Conservation (phyloP, 1,139 yeast genomes). For the Debaryomyces sp. region DNA sequence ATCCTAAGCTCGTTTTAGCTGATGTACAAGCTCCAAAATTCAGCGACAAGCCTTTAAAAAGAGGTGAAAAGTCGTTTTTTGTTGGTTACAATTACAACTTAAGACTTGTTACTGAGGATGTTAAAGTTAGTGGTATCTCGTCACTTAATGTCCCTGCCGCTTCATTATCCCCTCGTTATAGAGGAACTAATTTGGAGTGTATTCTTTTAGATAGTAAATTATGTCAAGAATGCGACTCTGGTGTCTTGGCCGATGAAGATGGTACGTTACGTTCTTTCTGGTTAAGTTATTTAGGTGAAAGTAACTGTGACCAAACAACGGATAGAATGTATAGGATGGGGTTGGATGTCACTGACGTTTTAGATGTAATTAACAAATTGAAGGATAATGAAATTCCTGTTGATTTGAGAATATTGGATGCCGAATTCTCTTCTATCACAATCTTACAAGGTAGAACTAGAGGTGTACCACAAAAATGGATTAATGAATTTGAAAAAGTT, state of each 20-base stretch:
- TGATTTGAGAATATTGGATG: slow-evolving; percentile 68
- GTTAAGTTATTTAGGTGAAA: slow-evolving; percentile 81
- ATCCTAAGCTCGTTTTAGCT: slow-evolving; percentile 58
- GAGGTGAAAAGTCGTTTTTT: slow-evolving; percentile 77
- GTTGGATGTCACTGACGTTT: slow-evolving; percentile 70
- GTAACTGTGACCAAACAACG: slow-evolving; percentile 41
- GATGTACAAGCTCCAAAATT: slow-evolving; percentile 63
- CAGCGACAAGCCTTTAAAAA: slow-evolving; percentile 57
- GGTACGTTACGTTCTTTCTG: slow-evolving; percentile 84
- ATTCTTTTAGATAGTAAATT: slow-evolving; percentile 73
- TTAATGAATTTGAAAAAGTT: slow-evolving; percentile 61
- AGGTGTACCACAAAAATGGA: slow-evolving; percentile 88
- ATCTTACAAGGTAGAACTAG: slow-evolving; percentile 78
- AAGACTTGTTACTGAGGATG: slow-evolving; percentile 74
- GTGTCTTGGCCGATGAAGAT: slow-evolving; percentile 74
- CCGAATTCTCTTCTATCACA: slow-evolving; percentile 72
- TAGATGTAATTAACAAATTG: slow-evolving; percentile 57
- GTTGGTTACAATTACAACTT: slow-evolving; percentile 77
- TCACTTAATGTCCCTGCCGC: slow-evolving; percentile 76
- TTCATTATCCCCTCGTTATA: slow-evolving; percentile 71
- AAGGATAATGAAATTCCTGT: slow-evolving; percentile 55
- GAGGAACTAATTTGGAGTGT: slow-evolving; percentile 84
- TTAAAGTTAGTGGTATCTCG: slow-evolving; percentile 74
- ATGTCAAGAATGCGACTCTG: slow-evolving; percentile 77
- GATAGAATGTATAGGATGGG: slow-evolving; percentile 78